phyloP scores from a whole-genome alignment of 2,329 filamentous ascomycete genomes.

The Fusarium musae region DNA sequence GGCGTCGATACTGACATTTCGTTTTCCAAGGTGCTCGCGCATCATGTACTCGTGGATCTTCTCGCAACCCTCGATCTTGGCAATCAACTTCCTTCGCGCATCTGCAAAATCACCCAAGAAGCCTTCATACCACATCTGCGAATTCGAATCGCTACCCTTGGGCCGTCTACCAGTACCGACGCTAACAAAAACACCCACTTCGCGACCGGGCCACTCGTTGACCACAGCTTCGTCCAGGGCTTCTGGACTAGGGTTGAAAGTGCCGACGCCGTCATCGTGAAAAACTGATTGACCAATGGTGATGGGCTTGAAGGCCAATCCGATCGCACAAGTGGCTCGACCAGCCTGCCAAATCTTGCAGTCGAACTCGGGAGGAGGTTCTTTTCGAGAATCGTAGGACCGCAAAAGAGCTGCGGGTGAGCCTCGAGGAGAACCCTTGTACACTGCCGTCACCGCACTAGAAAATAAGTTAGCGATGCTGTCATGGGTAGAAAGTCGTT shows the following conservation, averaged over 20 bases:
- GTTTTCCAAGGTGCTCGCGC: slow-evolving; percentile 78
- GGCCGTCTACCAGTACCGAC: slow-evolving; percentile 92
- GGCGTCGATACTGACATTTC: slow-evolving; percentile 85
- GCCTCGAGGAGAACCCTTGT: slow-evolving; percentile 80
- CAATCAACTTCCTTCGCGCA: slow-evolving; percentile 82
- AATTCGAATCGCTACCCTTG: slow-evolving; percentile 71
- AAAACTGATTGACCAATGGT: slow-evolving; percentile 93
- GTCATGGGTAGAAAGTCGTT: neutral
- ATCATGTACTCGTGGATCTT: slow-evolving; percentile 88
- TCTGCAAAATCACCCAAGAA: slow-evolving; percentile 95
- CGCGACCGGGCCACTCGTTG: slow-evolving; percentile 95
- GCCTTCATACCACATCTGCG: slow-evolving; percentile 90
- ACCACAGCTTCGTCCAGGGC: slow-evolving; percentile 89
- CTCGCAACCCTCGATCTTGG: slow-evolving; percentile 96
- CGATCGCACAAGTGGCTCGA: slow-evolving; percentile 90
- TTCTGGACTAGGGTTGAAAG: slow-evolving; percentile 89
- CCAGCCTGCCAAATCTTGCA: slow-evolving; percentile 98
- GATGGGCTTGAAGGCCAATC: slow-evolving; percentile 94
- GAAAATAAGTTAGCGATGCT: slow-evolving; percentile 23
- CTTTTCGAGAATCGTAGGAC: slow-evolving; percentile 94
- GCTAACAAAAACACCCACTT: slow-evolving; percentile 91
- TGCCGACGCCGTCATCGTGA: slow-evolving; percentile 90
- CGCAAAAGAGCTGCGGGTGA: slow-evolving; percentile 79
- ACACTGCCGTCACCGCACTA: slow-evolving; percentile 90
- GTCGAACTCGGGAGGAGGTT: slow-evolving; percentile 89